Evolutionary conservation across 768 basidiomycete species (phyloP), one percentile per base, ranked within the genome.

Genomic region (Phaeotremella skinneri): DNA sequence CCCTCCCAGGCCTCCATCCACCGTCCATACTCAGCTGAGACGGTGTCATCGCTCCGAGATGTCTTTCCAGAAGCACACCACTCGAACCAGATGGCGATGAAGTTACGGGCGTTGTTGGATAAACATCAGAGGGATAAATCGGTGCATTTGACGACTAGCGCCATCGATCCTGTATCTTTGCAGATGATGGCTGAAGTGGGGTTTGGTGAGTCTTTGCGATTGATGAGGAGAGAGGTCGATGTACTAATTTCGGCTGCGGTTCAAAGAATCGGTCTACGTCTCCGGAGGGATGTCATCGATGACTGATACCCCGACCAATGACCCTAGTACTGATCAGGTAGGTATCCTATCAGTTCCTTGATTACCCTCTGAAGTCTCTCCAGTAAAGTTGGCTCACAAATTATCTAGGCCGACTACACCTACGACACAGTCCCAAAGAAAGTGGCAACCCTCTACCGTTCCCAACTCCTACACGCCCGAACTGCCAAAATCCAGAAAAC

Each of bases 361-460:
- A n/a, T n/a, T n/a, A n/a, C n/a, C n/a, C n/a, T n/a, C n/a, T n/a
- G n/a, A n/a, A n/a, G 31, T n/a, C 11, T 32, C 6, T 88, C 85
- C 74, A 93, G 91, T 74, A 90, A 93, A 78, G 88, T 92, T 58
- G 91, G 91, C 16, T 91, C 90, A n/a, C 21, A 91, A 96, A 78
- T 82, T 92, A 25, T 32, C 25, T 59, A 91, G 87, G 68, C 68
- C 32, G 93, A 97, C 77, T 94, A 96, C 74, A 91, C 92, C 1
- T 96, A 96, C 76, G 92, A 91, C 9, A 94, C 91, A 0, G 91
- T 97, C 16, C 92, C 93, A 23, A 94, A 96, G 73, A 91, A 94
- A 74, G 92, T 96, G 0, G 89, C 94, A 56, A 83, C 90, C 49
- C 82, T 96, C 51, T 89, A 90, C 80, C 88, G 90, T 52, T 89